Conservation (phyloP, 495 filamentous ascomycete genomes). For the Penicillium lagena region DNA sequence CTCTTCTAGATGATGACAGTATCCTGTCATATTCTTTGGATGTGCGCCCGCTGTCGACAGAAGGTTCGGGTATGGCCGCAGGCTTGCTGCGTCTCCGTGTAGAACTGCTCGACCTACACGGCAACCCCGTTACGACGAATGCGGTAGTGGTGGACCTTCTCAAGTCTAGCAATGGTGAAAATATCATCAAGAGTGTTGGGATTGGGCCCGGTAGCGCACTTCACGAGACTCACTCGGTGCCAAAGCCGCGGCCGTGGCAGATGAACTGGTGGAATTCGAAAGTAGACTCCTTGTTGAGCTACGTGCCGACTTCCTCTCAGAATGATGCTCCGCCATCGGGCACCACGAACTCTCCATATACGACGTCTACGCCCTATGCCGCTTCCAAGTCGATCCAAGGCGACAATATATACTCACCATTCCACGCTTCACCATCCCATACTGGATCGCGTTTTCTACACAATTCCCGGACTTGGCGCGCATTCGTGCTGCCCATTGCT, state of each 20-base stretch:
- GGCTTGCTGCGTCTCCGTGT: conserved; percentile 21
- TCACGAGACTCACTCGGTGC: neutral
- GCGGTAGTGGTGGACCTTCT: conserved; percentile 14
- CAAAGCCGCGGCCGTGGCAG: conserved; percentile 9
- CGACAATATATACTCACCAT: too few relatives aligned
- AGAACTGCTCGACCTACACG: conserved; percentile 18
- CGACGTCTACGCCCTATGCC: too few relatives aligned
- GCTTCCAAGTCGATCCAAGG: too few relatives aligned
- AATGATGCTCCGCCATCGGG: too few relatives aligned
- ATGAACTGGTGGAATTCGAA: conserved; percentile 23
- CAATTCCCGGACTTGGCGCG: conserved; percentile 19
- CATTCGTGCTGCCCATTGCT: conserved; percentile 30
- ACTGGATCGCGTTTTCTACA: too few relatives aligned
- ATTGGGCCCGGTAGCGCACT: conserved; percentile 8
- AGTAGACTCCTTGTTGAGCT: conserved; percentile 7
- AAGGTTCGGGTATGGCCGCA: conserved; percentile 6
- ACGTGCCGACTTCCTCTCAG: neutral
- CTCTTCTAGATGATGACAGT: conserved; percentile 2
- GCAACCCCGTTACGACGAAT: conserved; percentile 12
- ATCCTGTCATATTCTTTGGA: conserved; percentile 21
- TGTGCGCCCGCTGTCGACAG: conserved; percentile 15
- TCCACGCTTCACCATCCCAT: too few relatives aligned
- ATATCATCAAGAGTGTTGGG: conserved; percentile 18
- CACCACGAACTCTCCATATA: too few relatives aligned
- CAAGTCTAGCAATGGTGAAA: conserved; percentile 6